Conservation (phyloP, 148 eudicot genomes). For the Heliosperma pusillum region DNA sequence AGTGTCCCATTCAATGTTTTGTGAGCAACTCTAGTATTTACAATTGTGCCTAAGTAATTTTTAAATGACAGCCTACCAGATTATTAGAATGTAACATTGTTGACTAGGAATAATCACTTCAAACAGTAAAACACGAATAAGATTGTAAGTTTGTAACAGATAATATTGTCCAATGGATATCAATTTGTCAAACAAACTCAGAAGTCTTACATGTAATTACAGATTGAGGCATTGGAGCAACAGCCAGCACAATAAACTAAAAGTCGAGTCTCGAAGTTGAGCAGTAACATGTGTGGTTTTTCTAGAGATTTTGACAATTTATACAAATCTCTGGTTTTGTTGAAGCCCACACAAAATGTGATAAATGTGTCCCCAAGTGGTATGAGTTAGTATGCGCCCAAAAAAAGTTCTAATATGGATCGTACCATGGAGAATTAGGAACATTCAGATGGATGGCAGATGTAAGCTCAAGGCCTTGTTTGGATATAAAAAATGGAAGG, state of each 20-base stretch:
- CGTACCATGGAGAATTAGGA: neutral
- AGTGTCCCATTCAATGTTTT: neutral
- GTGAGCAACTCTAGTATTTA: neutral
- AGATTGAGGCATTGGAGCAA: neutral
- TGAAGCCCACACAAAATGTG: neutral
- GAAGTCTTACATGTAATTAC: neutral
- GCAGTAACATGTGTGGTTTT: neutral
- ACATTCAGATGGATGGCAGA: neutral
- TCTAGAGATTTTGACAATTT: neutral
- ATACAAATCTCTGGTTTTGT: neutral
- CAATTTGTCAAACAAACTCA: neutral
- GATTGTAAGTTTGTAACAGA: no score
- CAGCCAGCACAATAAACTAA: neutral
- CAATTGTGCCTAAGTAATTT: neutral
- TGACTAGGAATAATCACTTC: conserved; percentile 1
- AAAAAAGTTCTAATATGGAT: neutral
- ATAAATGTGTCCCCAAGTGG: neutral
- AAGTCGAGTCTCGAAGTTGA: neutral
- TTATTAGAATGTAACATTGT: neutral
- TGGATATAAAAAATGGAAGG: no score
- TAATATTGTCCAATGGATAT: neutral
- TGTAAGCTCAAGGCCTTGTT: neutral
- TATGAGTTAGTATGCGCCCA: neutral
- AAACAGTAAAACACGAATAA: neutral
- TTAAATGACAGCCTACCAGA: neutral